Percentiles rank a stretch among this genome's conserved stretches.
These are phyloP conservation scores for Solanum okadae DNA, from an alignment of 257 asterid genomes.

Conservation along the genomic window DNA sequence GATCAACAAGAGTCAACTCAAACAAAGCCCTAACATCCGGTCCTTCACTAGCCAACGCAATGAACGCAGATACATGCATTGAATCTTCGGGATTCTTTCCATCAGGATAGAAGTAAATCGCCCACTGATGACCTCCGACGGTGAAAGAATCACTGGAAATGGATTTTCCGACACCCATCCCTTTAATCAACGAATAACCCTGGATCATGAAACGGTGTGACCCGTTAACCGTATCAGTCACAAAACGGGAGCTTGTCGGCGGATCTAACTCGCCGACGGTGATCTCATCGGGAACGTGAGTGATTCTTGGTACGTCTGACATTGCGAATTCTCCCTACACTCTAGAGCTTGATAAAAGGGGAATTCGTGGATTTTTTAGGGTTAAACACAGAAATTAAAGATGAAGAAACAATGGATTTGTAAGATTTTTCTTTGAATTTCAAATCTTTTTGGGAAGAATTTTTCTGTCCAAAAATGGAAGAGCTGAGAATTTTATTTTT, in stretches of 20 bases:
- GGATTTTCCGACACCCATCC: constrained; percentile 79
- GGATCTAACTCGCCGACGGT: not conserved
- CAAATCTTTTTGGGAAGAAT: not conserved
- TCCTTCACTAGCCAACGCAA: constrained; percentile 79
- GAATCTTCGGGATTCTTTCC: constrained; percentile 78
- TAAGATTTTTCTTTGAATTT: not conserved
- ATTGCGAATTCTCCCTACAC: not conserved
- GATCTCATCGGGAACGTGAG: not conserved
- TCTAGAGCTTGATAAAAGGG: not conserved
- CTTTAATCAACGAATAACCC: constrained; percentile 74
- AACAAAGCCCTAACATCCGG: constrained; percentile 81
- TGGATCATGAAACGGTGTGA: constrained; percentile 72
- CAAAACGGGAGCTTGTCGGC: constrained; percentile 63
- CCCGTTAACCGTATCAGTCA: constrained; percentile 67
- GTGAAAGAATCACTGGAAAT: constrained; percentile 73
- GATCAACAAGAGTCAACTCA: constrained; percentile 76
- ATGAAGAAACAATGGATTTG: not conserved
- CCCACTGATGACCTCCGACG: constrained; percentile 81
- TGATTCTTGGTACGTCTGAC: not conserved
- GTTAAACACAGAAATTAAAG: not conserved
- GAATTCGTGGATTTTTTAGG: not conserved
- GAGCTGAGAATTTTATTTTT: not conserved
- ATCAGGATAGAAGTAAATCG: constrained; percentile 79
- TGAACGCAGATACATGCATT: constrained; percentile 62
- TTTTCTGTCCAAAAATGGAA: not conserved